Evolutionary conservation across 495 filamentous ascomycete species (phyloP), one percentile per base, ranked within the genome.

Genomic region (Articulospora tetracladia): DNA sequence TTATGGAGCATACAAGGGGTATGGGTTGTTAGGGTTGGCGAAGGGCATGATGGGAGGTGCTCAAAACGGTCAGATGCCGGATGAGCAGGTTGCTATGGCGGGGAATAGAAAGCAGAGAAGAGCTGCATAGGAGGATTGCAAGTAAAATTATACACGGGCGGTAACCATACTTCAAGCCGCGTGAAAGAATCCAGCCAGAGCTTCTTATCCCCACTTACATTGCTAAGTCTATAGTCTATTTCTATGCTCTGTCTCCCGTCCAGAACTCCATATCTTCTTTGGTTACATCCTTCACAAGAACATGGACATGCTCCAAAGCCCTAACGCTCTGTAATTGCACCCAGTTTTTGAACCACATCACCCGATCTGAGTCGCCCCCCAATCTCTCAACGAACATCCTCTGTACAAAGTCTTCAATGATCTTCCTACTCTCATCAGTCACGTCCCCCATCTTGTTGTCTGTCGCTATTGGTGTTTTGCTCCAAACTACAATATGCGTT

Each of bases 291-390:
- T 65, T 64, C 41, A 73, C 64, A 47, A 74, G 49, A 46, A 73
- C 70, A 78, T 90, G 87, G 4, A 91, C 74, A 77, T 90, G 92
- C 65, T 96, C 92, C 58, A 96, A 72, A 7, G 84, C 81, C 53
- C 88, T 76, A 51, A 97, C 91, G 70, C 91, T 95, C 76, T 96
- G 92, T 69, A 96, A 71, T n/a, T 82, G 83, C 52, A 84, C 85
- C 89, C 90, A 95, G 68, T 97, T 97, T 80, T 96, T 96, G 69
- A 96, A 96, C 89, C 90, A 97, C 65, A 92, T 60, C 60, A 96
- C 90, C 59, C 80, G 82, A 6, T 83, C 78, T 25, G 77, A 73
- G 27, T 72, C 74, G 2, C 73, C 66, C 0, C 75, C 83, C 56
- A 93, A 70, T 13, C 76, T 72, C 46, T 79, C 74, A 4, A 81